Base-by-base conservation (phyloP, 345 rosid species). In the Microthlaspi erraticum region DNA sequence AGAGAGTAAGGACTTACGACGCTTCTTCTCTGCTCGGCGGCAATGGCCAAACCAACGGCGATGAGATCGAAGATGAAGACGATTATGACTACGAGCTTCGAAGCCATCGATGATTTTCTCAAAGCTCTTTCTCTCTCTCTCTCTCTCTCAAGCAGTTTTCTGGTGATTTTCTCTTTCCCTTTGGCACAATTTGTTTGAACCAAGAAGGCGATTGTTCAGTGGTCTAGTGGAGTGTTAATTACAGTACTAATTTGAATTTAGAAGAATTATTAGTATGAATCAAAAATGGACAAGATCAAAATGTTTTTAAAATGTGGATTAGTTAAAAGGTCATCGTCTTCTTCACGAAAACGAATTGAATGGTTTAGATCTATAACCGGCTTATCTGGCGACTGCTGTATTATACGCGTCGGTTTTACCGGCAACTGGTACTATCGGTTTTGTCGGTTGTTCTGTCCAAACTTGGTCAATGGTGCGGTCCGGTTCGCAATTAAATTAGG, bases 11-110 rank as follows among this genome's bases (percentile, higher is more conserved):
- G 41, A 78, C 96, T 89, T 51, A 93, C 99, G 53, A 86, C 87
- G 82, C 92, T 93, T 83, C 97, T 84, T 71, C 97, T 87, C 79
- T 89, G 99, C 82, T 93, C 99, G 59, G 97, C 97, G 41, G 94
- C 99, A 52, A 89, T 84, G 68, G 97, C 97, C 61, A 93, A 79
- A n/a, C 88, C 89, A 49, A 93, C 90, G 64, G 99, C 99, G 78
- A 93, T 80, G 81, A 93, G 86, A 76, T 93, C 91, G 11, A 89
- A 67, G 49, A 93, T 32, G 82, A 86, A 83, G 66, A 91, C 95
- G 0, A 70, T 45, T 39, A 91, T 81, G 67, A 93, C 63, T 36
- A 93, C 52, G 48, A 87, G 82, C 82, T 91, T 93, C 13, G 95
- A 91, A 12, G 97, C 95, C 99, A 94, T 94, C 34, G 76, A 11